Conservation (phyloP, 192 early-diverging fungal genomes). For the Coemansia sp. region DNA sequence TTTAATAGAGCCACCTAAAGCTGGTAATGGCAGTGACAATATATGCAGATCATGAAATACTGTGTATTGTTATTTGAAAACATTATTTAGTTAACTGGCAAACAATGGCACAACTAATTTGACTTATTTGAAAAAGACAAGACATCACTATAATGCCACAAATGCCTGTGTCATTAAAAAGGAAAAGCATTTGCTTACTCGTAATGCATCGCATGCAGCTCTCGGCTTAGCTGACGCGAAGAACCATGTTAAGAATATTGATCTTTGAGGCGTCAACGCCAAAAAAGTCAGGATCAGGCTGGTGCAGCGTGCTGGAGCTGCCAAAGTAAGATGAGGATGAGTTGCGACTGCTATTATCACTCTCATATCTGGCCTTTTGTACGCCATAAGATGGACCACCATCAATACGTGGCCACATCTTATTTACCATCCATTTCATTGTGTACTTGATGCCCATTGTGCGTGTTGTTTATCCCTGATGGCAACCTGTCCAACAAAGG, state of each 20-base stretch:
- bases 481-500: background rate
- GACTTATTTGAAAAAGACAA: background rate
- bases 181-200: constrained; percentile 5
- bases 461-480: background rate
- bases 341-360: constrained; percentile 29
- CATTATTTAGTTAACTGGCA: background rate
- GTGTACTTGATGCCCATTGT: constrained; percentile 53
- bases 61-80: background rate
- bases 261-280: constrained; percentile 42
- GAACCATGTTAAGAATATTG: constrained; percentile 51
- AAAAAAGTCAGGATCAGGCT: constrained; percentile 38
- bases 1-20: background rate
- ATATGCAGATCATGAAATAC: too few relatives aligned
- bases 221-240: constrained; percentile 41
- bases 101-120: background rate
- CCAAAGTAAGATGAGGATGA: constrained; percentile 39
- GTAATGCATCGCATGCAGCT: constrained; percentile 9
- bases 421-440: constrained; percentile 56
- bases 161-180: constrained; percentile 13
- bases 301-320: constrained; percentile 34
- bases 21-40: background rate
- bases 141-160: background rate
- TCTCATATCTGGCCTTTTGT: constrained; percentile 37
- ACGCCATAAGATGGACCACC: constrained; percentile 28
- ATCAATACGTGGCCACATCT: constrained; percentile 54